A percentile compares a stretch with the other conserved stretches of the same genome.
Conservation (phyloP, 495 filamentous ascomycete species). For the Glonium stellatum region DNA sequence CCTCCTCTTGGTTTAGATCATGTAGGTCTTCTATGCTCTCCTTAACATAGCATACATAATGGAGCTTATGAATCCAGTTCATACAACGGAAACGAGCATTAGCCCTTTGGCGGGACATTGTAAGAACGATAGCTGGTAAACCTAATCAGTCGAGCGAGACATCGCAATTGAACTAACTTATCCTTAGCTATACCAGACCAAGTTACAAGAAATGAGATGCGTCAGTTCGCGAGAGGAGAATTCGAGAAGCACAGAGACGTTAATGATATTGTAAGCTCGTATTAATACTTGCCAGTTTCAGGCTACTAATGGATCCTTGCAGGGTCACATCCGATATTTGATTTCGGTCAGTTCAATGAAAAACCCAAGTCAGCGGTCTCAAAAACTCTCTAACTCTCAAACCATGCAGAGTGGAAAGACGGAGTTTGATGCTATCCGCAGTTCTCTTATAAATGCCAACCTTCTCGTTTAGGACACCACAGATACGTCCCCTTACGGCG, state of each 20-base stretch:
- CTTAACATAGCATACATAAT: neutral
- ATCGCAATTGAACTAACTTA: constrained; percentile 13
- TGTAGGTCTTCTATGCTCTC: constrained; percentile 15
- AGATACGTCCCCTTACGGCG: no score
- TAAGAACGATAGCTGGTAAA: constrained; percentile 39
- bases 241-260: constrained; percentile 67
- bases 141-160: neutral
- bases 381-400: neutral
- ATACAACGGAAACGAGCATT: constrained; percentile 50
- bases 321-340: constrained; percentile 53
- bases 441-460: neutral
- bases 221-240: constrained; percentile 63
- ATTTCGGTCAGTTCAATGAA: constrained; percentile 38
- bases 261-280: constrained; percentile 56
- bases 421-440: neutral
- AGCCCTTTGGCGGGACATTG: constrained; percentile 51
- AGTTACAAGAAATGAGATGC: constrained; percentile 56
- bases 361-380: neutral
- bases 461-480: neutral
- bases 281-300: neutral
- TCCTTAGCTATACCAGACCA: constrained; percentile 41
- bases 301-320: constrained; percentile 12
- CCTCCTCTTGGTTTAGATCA: constrained; percentile 35
- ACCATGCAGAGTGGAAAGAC: neutral
- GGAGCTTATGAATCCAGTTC: constrained; percentile 42